Base-by-base conservation (phyloP, 2,329 filamentous ascomycete genomes). In the Phyllosticta citribraziliensis region DNA sequence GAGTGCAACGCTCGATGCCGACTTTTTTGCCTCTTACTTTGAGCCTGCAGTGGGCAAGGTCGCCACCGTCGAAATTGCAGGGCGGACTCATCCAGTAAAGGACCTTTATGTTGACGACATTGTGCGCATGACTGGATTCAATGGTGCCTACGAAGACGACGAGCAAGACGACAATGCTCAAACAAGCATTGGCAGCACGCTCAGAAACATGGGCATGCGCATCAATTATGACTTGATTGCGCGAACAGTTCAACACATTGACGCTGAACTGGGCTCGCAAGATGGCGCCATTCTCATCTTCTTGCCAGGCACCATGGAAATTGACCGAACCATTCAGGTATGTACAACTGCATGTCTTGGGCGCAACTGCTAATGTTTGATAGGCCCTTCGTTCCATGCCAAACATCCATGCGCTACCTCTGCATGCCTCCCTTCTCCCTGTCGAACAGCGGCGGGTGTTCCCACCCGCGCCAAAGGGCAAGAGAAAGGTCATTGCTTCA, bases 201-300 rank as follows among this genome's bases (percentile, higher is more conserved):
- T 80, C 6, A 70, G 76, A 51, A 74, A 72, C 30, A 74, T 80
- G 24, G 78, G 92, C 0, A 88, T 88, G 71, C 84, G 91, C 12
- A 94, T 97, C 77, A 97, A 97, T 73, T 97, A 97, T 71, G 86
- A 88, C 60, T 80, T 99, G 50, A 86, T 97, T 40, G 84, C 86
- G 11, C 85, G 91, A 64, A 89, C 89, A 0, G 88, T 96, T 14
- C 84, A 83, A 65, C 83, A 85, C 54, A 96, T 99, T 63, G 91
- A 97, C 73, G 80, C 81, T 9, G 85, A 93, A 66, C 80, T 99
- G 1, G 81, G 81, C 11, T 79, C 84, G 55, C 83, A 88, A 68
- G 84, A 88, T 50, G 94, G 94, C 2, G 93, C 90, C 0, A 95
- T 99, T 57, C 76, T 99, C n/a, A 91, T 99, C 52, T 99, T 99